Evolutionary conservation across 2,329 filamentous ascomycete species (phyloP).

Genomic region (Cytospora paraplurivora): DNA sequence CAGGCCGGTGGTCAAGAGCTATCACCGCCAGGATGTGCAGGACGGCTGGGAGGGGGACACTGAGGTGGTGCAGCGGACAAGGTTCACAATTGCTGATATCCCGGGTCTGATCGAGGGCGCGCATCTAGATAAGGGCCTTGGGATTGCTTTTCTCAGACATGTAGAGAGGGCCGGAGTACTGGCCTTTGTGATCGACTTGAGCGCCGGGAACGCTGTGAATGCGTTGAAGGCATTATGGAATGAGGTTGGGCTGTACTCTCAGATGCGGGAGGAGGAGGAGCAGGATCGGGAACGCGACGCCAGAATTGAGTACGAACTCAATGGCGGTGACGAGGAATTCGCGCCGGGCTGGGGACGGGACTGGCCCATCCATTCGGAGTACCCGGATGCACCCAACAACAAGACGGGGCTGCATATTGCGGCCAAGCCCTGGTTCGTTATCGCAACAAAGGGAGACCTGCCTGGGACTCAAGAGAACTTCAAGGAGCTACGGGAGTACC

Average conservation of each 20-base stretch:
- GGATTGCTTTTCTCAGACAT: slow-evolving; percentile 88
- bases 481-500: slow-evolving; percentile 66
- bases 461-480: slow-evolving; percentile 80
- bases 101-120: slow-evolving; percentile 91
- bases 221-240: slow-evolving; percentile 84
- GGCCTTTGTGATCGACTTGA: slow-evolving; percentile 89
- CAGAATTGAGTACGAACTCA: slow-evolving; percentile 60
- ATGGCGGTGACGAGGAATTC: slow-evolving; percentile 37
- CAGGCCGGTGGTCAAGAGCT: slow-evolving; percentile 58
- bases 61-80: slow-evolving; percentile 62
- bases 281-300: slow-evolving; percentile 62
- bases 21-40: slow-evolving; percentile 36
- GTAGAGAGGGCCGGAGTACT: slow-evolving; percentile 92
- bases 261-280: slow-evolving; percentile 75
- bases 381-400: slow-evolving; percentile 32
- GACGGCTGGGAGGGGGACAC: slow-evolving; percentile 46
- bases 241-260: slow-evolving; percentile 84
- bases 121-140: slow-evolving; percentile 87
- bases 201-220: slow-evolving; percentile 73
- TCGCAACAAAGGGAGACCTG: slow-evolving; percentile 90
- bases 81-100: slow-evolving; percentile 94
- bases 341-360: slow-evolving; percentile 31
- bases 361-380: slow-evolving; percentile 38
- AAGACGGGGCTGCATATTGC: slow-evolving; percentile 69
- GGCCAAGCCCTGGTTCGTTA: slow-evolving; percentile 95